Evolutionary conservation across 164 flowering plant species (phyloP).

Genomic region (Santalum album): DNA sequence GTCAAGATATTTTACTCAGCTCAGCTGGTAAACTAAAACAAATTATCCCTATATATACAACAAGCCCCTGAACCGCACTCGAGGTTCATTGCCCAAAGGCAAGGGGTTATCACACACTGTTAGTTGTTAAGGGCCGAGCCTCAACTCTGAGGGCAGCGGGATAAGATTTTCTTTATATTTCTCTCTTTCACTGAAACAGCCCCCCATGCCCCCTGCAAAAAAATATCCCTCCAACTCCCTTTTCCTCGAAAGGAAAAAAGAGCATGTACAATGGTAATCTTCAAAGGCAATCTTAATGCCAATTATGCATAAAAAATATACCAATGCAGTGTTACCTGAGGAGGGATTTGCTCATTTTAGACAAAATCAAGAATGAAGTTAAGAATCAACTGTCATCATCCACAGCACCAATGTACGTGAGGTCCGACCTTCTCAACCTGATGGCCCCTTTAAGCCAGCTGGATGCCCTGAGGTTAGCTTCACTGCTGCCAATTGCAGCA

Average conservation of each 20-base stretch:
- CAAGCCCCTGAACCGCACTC: conserved; percentile 31
- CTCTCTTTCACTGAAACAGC: neutral
- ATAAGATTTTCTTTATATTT: neutral
- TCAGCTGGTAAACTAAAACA: conserved; percentile 23
- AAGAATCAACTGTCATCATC: conserved; percentile 81
- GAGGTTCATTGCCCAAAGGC: conserved; percentile 8
- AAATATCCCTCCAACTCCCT: conserved; percentile 18
- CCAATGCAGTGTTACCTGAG: conserved; percentile 9
- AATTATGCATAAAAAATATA: conserved; percentile 6
- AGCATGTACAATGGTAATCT: neutral
- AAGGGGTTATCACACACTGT: conserved; percentile 14
- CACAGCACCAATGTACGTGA: conserved; percentile 77
- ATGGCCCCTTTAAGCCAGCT: conserved; percentile 89
- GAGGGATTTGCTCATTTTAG: conserved; percentile 14
- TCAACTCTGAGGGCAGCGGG: conserved; percentile 1
- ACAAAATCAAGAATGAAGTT: conserved; percentile 16
- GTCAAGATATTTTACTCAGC: conserved; percentile 26
- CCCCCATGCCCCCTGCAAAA: conserved; percentile 5
- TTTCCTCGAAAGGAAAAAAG: conserved; percentile 2
- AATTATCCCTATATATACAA: conserved; percentile 54
- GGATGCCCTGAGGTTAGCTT: conserved; percentile 62
- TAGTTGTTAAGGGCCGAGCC: conserved; percentile 16
- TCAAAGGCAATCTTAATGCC: no score
- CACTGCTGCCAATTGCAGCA: conserved; percentile 42
- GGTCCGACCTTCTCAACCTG: conserved; percentile 84